Evolutionary conservation across 352 stramenopile species (phyloP).

Genomic region (Aphanomyces stellatus): DNA sequence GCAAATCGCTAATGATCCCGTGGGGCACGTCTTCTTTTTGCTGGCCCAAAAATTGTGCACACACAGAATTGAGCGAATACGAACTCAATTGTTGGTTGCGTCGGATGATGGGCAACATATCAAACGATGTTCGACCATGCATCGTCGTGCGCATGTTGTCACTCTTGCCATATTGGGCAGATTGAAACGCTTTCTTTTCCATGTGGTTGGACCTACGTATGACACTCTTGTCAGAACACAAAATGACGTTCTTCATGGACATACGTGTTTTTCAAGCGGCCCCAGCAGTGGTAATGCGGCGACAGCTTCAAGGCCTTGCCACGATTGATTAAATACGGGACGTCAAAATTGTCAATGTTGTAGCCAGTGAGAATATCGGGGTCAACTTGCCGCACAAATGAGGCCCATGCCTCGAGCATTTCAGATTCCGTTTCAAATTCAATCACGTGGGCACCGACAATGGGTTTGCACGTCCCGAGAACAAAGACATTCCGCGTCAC

Average conservation of each 20-base stretch:
- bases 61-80: slow-evolving; percentile 99
- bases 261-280: slow-evolving; percentile 81
- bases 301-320: slow-evolving; percentile 90
- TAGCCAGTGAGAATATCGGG: slow-evolving; percentile 99
- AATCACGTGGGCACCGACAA: slow-evolving; percentile 97
- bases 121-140: slow-evolving; percentile 97
- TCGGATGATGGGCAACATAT: slow-evolving; percentile 99
- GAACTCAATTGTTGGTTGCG: slow-evolving; percentile 98
- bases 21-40: slow-evolving; percentile 99
- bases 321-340: slow-evolving; percentile 98
- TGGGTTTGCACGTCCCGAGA: slow-evolving; percentile 95
- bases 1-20: slow-evolving; percentile 94
- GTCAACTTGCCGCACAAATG: slow-evolving; percentile 93
- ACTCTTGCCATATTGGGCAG: slow-evolving; percentile 94
- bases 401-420: slow-evolving; percentile 96
- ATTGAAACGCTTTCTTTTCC: slow-evolving; percentile 98
- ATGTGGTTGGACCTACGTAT: slow-evolving; percentile 70
- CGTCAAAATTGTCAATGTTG: slow-evolving; percentile 99
- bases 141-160: slow-evolving; percentile 98
- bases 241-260: slow-evolving; percentile 20
- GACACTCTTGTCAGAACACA: neutral
- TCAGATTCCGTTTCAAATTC: slow-evolving; percentile 94
- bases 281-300: slow-evolving; percentile 58
- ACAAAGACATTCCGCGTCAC: slow-evolving; percentile 96
- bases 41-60: slow-evolving; percentile 94